phyloP scores from a whole-genome alignment of 108 stramenopile genomes.

The Nitzschia palea region DNA sequence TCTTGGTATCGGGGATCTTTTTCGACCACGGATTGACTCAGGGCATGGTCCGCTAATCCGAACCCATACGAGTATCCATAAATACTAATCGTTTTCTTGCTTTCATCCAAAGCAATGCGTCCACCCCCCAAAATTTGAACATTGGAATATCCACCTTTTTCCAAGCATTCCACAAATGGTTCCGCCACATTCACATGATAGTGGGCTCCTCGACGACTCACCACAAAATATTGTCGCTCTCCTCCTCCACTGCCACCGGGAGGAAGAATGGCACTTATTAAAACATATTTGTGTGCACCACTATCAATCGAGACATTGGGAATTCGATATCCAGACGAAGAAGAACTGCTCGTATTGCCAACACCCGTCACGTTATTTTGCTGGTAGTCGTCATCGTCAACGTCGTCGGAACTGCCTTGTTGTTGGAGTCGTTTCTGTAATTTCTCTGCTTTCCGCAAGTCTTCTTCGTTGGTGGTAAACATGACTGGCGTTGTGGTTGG shows the following conservation, averaged over 20 bases:
- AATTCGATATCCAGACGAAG: conserved; percentile 17
- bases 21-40: conserved; percentile 56
- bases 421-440: conserved; percentile 56
- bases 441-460: conserved; percentile 61
- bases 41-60: conserved; percentile 73
- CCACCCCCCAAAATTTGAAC: conserved; percentile 80
- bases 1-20: conserved; percentile 51
- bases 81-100: conserved; percentile 54
- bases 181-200: conserved; percentile 86
- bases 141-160: conserved; percentile 51
- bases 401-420: too few species aligned
- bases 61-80: conserved; percentile 84
- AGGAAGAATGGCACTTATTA: conserved; percentile 56
- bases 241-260: not conserved
- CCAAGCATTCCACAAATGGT: conserved; percentile 57
- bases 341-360: too few species aligned
- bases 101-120: conserved; percentile 50
- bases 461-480: conserved; percentile 74
- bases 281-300: conserved; percentile 84
- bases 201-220: conserved; percentile 47
- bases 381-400: not conserved
- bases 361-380: not conserved
- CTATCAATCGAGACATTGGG: conserved; percentile 67
- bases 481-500: too few species aligned
- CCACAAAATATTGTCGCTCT: conserved; percentile 55